Conservation (phyloP, 306 rosid genomes). For the Amphicarpaea edgeworthii region DNA sequence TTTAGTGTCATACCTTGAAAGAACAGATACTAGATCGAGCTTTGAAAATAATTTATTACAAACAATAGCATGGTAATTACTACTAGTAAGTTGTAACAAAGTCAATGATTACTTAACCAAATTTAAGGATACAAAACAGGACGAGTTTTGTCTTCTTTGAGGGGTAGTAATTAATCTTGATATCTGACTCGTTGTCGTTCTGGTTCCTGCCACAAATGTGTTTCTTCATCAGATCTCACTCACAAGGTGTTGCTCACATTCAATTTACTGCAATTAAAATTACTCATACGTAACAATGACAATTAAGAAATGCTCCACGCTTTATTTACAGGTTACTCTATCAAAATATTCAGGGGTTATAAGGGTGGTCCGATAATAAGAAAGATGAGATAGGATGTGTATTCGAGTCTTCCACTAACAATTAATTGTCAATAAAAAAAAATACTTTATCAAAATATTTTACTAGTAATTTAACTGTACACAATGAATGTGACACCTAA, state of each 20-base stretch:
- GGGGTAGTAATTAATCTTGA: not conserved
- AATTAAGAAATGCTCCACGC: not conserved
- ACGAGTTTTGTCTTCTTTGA: not conserved
- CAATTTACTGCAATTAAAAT: not conserved
- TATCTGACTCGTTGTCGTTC: conserved; percentile 3
- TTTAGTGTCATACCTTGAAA: conserved; percentile 8
- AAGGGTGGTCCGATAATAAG: no score
- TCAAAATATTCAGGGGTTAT: not conserved
- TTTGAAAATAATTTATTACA: not conserved
- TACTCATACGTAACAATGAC: not conserved
- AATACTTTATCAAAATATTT: no score
- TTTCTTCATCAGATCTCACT: conserved; percentile 11
- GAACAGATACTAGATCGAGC: not conserved
- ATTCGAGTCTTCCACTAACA: no score
- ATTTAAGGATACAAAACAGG: not conserved
- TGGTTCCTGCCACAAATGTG: not conserved
- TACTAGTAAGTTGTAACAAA: not conserved
- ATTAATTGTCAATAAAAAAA: no score
- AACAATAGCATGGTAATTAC: not conserved
- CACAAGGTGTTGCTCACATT: not conserved
- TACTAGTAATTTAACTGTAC: no score
- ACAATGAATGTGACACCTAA: not conserved
- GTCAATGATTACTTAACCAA: not conserved
- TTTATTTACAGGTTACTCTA: not conserved
- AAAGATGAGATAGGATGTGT: no score